A percentile compares a stretch with the other conserved stretches of the same genome.
Evolutionary conservation across 2,329 filamentous ascomycete species (phyloP).

Genomic region (Pseudocercospora crystallina): DNA sequence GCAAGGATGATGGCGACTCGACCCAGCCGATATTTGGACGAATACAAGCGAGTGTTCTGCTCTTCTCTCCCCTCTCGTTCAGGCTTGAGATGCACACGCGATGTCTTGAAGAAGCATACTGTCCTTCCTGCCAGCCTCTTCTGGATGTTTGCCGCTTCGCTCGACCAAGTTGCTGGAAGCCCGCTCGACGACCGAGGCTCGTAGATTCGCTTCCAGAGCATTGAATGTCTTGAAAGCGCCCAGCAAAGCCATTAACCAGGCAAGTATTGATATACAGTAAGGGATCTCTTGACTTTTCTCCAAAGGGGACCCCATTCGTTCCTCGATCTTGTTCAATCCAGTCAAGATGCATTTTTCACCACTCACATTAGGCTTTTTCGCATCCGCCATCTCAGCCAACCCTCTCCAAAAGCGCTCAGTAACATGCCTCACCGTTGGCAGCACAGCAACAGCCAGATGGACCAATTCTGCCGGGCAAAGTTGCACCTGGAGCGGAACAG

Average conservation of each 20-base stretch:
- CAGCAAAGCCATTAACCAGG: not conserved
- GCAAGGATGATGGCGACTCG: constrained; percentile 4
- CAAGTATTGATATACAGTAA: not conserved
- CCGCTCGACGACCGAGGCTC: not conserved
- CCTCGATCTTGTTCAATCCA: not conserved
- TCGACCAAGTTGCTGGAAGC: no score
- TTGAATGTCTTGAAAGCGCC: not conserved
- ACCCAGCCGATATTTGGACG: not conserved
- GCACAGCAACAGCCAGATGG: constrained; percentile 49
- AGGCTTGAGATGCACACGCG: not conserved
- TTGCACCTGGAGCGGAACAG: constrained; percentile 47
- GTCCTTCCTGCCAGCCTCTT: not conserved
- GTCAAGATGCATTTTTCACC: not conserved
- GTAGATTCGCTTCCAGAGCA: not conserved
- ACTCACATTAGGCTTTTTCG: not conserved
- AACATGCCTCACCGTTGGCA: constrained; percentile 42
- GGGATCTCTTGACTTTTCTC: not conserved
- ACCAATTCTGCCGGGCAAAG: constrained; percentile 44
- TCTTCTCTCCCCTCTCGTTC: not conserved
- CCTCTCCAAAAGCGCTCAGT: constrained; percentile 11
- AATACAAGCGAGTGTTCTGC: not conserved
- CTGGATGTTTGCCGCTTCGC: not conserved
- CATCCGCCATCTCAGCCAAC: constrained; percentile 2
- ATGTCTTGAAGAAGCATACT: not conserved
- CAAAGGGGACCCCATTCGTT: no score